Conservation (phyloP, 2,329 filamentous ascomycete genomes). For the Beauveria asiatica region DNA sequence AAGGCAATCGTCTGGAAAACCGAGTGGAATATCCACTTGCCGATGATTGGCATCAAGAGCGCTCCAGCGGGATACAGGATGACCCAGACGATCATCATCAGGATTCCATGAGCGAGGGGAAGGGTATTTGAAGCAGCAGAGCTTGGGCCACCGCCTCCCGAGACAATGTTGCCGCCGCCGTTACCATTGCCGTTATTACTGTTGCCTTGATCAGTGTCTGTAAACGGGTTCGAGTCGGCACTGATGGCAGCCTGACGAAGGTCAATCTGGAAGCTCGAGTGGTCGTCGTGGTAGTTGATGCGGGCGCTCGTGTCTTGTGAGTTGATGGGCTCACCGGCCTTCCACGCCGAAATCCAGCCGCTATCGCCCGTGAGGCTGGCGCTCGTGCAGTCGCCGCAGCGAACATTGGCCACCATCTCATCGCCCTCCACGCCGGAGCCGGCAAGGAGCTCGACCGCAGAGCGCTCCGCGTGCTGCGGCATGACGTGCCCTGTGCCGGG, state of each 20-base stretch:
- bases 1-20: slow-evolving; percentile 46
- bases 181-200: background rate
- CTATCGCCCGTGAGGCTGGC: slow-evolving; percentile 34
- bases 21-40: slow-evolving; percentile 50
- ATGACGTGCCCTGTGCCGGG: slow-evolving; percentile 35
- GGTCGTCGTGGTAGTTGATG: slow-evolving; percentile 39
- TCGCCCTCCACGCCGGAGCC: slow-evolving; percentile 47
- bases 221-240: slow-evolving; percentile 46
- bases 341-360: slow-evolving; percentile 49
- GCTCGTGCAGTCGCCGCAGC: slow-evolving; percentile 43
- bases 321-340: slow-evolving; percentile 35
- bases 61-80: slow-evolving; percentile 53
- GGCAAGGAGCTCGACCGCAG: slow-evolving; percentile 43
- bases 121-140: slow-evolving; percentile 21
- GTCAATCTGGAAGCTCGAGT: slow-evolving; percentile 38
- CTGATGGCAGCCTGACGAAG: slow-evolving; percentile 37
- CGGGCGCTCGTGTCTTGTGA: slow-evolving; percentile 29
- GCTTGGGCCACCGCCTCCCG: slow-evolving; percentile 10
- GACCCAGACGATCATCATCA: slow-evolving; percentile 53
- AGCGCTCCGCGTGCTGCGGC: slow-evolving; percentile 37
- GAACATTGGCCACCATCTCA: slow-evolving; percentile 52
- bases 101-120: slow-evolving; percentile 43
- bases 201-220: slow-evolving; percentile 8
- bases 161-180: slow-evolving; percentile 5
- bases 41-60: slow-evolving; percentile 49